Percentiles rank a stretch among this genome's conserved stretches.
These are phyloP conservation scores for Calvatia gigantea DNA, from an alignment of 768 basidiomycete genomes.

Conservation along the genomic window DNA sequence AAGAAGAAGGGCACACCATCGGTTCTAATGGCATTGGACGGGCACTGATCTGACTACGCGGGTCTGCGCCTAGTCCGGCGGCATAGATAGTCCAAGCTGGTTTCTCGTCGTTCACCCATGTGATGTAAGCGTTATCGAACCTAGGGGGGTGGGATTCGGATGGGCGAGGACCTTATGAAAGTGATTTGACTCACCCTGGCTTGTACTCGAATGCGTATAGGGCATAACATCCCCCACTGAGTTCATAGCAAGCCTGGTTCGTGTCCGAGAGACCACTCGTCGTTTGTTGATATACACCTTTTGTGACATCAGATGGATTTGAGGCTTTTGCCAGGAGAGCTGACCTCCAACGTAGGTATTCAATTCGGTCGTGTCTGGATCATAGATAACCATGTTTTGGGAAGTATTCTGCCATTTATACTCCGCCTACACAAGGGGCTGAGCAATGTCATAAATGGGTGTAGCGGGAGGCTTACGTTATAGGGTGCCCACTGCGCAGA, in stretches of 20 bases:
- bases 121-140: slow-evolving; percentile 55
- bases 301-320: background rate
- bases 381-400: slow-evolving; percentile 41
- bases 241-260: slow-evolving; percentile 62
- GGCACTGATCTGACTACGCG: slow-evolving; percentile 43
- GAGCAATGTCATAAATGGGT: slow-evolving; percentile 4
- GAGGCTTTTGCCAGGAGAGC: slow-evolving; percentile 21
- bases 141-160: slow-evolving; percentile 27
- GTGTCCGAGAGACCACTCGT: slow-evolving; percentile 62
- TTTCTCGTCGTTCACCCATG: slow-evolving; percentile 60
- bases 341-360: slow-evolving; percentile 63
- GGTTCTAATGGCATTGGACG: slow-evolving; percentile 65
- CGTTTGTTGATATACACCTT: slow-evolving; percentile 51
- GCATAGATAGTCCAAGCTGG: slow-evolving; percentile 55
- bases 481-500: slow-evolving; percentile 56
- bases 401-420: slow-evolving; percentile 50
- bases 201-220: slow-evolving; percentile 48
- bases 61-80: slow-evolving; percentile 47
- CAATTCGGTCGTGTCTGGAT: slow-evolving; percentile 38
- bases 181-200: slow-evolving; percentile 31
- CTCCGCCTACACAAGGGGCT: slow-evolving; percentile 24
- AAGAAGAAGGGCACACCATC: slow-evolving; percentile 39
- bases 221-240: slow-evolving; percentile 25
- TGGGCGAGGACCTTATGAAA: background rate
- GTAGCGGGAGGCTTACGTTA: slow-evolving; percentile 41